Base-by-base conservation (phyloP, 179 eudicot genomes). In the Corrigiola litoralis region DNA sequence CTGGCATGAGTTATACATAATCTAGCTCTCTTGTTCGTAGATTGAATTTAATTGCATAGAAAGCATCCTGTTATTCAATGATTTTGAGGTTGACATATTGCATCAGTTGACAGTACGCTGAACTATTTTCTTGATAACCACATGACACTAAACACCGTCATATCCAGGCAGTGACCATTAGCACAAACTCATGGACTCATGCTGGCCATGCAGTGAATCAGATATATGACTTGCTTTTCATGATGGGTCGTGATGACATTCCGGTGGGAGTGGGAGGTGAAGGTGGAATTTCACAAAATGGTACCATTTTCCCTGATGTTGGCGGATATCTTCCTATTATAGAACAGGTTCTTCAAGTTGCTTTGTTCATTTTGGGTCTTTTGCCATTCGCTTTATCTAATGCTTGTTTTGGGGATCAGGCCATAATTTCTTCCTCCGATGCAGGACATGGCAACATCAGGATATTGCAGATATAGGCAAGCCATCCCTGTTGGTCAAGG, bases 201-300 rank as follows among this genome's bases (percentile, higher is more conserved):
- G 86, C 87, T 8, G 96, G 96, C 33, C 96, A 87, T 46, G 84
- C 96, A 3, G 86, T 87, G 31, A 85, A 90, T 73, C 95, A 85
- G 20, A 46, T 90, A 1, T 87, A 90, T 34, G 92, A 90, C 71
- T 20, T 90, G 42, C 87, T 90, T 29, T 82, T 74, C 78, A 87
- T 90, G 96, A 90, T 90, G 96, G 95, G 70, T 8, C 77, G 96
- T 7, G 89, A 87, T 23, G 95, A 90, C 60, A 71, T 90, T 53
- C 71, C 73, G 8, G 87, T 87, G 21, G 95, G 97, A 3, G 81
- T 85, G 0, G 96, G 96, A 61, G 96, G 96, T 16, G 96, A 87
- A 48, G 96, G 91, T 54, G 96, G 87, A 21, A 83, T 89, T 64
- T 80, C 82, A 18, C 63, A 76, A 56, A 63, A 83, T 63, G 89